Base-by-base conservation (phyloP, 1,284 basidiomycete species). In the Melanopsichium pennsylvanicum region DNA sequence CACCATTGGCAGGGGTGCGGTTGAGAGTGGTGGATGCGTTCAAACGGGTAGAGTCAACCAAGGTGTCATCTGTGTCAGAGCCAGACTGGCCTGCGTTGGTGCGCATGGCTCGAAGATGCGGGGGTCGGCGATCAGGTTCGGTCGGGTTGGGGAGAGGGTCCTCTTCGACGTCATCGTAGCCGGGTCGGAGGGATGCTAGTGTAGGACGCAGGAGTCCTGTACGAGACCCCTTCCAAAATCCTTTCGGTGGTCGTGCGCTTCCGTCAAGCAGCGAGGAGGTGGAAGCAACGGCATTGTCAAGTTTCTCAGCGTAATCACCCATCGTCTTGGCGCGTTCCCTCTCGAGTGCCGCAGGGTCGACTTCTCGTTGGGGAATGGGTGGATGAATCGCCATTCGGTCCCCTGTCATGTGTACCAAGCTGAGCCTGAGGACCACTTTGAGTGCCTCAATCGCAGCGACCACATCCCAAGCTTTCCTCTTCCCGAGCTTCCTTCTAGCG, bases 401-500 rank as follows among this genome's bases (percentile, higher is more conserved):
- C 1, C 72, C 67, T 5, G 83, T 81, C 21, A 82, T 63, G 12
- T 71, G 72, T 19, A 83, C 72, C 27, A 84, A 52, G 5, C 78
- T 74, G 22, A 83, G 43, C 6, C 82, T 70, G 8, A 83, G 67
- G 11, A 62, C 60, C 31, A 64, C 78, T 68, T 83, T 83, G 71
- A 82, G 44, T 7, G 68, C 69, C 50, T 83, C 83, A 35, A 83
- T 73, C 15, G 70, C 76, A 18, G 82, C 67, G n/a, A 83, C 82
- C 5, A 82, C 78, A 54, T 82, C 73, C 75, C 82, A 82, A 0
- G 81, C 81, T 18, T 68, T 60, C 10, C 62, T 51, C 18, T 58
- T 45, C 1, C 79, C 76, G 9, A 75, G 60, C 32, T 74, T 72
- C 23, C 82, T 71, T 35, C 79, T 55, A 1, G 79, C 81, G 4